phyloP scores from a whole-genome alignment of 1,284 basidiomycete species.

The Gomphus sp. region DNA sequence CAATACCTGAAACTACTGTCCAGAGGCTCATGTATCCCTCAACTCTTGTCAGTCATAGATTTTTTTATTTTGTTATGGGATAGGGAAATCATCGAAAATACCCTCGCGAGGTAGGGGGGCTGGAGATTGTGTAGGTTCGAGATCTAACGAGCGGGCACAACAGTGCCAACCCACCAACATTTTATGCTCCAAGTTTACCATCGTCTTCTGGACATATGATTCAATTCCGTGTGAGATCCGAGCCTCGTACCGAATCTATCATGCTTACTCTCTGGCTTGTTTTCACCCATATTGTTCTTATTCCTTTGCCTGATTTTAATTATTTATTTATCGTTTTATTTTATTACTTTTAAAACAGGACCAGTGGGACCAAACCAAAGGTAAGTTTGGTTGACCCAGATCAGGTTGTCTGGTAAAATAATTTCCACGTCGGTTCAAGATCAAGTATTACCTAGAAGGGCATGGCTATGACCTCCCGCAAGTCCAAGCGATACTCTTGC shows the following conservation, averaged over 20 bases:
- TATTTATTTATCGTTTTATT: too few relatives aligned
- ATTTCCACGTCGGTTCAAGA: slow-evolving; percentile 29
- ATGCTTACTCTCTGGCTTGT: slow-evolving; percentile 57
- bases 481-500: slow-evolving; percentile 38
- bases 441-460: slow-evolving; percentile 80
- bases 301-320: not conserved
- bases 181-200: slow-evolving; percentile 56
- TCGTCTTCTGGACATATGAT: slow-evolving; percentile 80
- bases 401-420: not conserved
- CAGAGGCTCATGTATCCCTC: slow-evolving; percentile 24
- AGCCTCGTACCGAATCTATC: slow-evolving; percentile 35
- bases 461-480: slow-evolving; percentile 38
- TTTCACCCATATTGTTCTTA: not conserved
- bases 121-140: slow-evolving; percentile 50
- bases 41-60: not conserved
- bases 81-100: slow-evolving; percentile 30
- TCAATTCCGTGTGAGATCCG: slow-evolving; percentile 50
- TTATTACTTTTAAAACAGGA: slow-evolving; percentile 31
- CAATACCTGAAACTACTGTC: slow-evolving; percentile 51
- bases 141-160: slow-evolving; percentile 69
- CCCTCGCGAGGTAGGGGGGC: slow-evolving; percentile 51
- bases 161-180: slow-evolving; percentile 55
- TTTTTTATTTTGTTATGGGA: slow-evolving; percentile 11
- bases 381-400: slow-evolving; percentile 24
- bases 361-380: slow-evolving; percentile 85